Base-by-base conservation (phyloP, 192 early-diverging fungal genomes). In the Podochytrium sp. region DNA sequence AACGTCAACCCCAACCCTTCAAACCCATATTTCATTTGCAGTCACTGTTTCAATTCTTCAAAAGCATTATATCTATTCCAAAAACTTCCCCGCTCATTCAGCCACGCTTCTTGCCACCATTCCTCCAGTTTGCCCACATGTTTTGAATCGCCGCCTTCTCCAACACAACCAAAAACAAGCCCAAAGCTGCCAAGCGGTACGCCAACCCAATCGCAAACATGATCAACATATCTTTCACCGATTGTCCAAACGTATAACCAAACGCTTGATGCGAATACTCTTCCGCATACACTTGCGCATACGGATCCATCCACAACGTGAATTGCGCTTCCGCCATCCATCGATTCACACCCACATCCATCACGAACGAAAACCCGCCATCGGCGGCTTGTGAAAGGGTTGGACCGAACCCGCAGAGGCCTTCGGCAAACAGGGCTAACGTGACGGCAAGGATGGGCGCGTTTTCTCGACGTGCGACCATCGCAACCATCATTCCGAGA, bases 361-460 rank as follows among this genome's bases (percentile, higher is more conserved):
- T 74, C 20, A 80, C 3, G 60, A 73, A 80, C 23, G 30, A 40
- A 32, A 66, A 59, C 20, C 62, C 59, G 6, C 65, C 57, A n/a
- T 63, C 41, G 18, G 65, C 30, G 27, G 81, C 81, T 27, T 71
- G n/a, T 12, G 18, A 20, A 42, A 79, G 41, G n/a, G 62, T 68
- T 10, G 80, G 80, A 5, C 78, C 80, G 67, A 75, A 84, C 1
- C 83, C 83, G 63, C 80, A 84, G 49, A 84, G 81, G 14, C 78
- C 76, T 12, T 77, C 80, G 12, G 52, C 60, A 65, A 84, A 76
- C 10, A 81, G 34, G 18, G 35, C 42, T 3, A 65, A 30, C 1
- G 78, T 64, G 27, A 77, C 75, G 34, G 76, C 76, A 50, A 80
- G 27, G 34, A 78, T 34, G 33, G 49, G 43, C 23, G 74, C 79